Evolutionary conservation across 768 basidiomycete species (phyloP).

Genomic region (Termitomyces sp.): DNA sequence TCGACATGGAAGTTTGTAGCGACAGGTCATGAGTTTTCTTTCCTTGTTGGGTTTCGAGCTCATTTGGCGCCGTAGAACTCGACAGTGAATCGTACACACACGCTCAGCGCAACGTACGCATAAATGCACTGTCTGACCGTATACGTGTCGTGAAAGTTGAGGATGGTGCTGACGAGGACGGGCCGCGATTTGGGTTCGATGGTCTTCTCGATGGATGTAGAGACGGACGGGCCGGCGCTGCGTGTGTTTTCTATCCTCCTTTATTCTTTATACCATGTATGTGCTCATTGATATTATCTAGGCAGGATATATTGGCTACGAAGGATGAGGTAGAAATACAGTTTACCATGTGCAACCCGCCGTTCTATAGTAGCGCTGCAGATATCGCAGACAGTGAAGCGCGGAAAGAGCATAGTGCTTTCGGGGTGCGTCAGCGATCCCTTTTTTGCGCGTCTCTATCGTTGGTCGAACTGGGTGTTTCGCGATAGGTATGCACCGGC

Average conservation of each 20-base stretch:
- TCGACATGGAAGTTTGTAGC: conserved; percentile 55
- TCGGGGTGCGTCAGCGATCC: conserved; percentile 47
- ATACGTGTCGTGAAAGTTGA: conserved; percentile 38
- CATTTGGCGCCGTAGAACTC: conserved; percentile 44
- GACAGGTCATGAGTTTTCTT: conserved; percentile 45
- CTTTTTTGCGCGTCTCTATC: too few species aligned
- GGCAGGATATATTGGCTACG: background rate
- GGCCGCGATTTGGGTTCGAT: conserved; percentile 11
- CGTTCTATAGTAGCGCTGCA: conserved; percentile 76
- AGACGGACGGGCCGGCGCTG: background rate
- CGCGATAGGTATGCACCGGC: conserved; percentile 73
- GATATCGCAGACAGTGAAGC: conserved; percentile 59
- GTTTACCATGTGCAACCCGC: conserved; percentile 95
- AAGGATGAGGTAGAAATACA: conserved; percentile 38
- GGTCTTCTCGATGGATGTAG: background rate
- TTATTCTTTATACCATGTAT: too few species aligned
- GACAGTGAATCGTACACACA: conserved; percentile 53
- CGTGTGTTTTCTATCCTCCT: background rate
- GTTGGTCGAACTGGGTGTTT: background rate
- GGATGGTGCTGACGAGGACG: conserved; percentile 19
- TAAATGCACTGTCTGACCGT: conserved; percentile 47
- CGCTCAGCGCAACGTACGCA: conserved; percentile 51
- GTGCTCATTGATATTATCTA: background rate
- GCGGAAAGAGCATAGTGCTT: conserved; percentile 60
- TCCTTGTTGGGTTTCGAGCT: background rate